These are phyloP conservation scores for Rhamnella rubrinervis DNA, from an alignment of 331 rosid species.

Conservation along the genomic window DNA sequence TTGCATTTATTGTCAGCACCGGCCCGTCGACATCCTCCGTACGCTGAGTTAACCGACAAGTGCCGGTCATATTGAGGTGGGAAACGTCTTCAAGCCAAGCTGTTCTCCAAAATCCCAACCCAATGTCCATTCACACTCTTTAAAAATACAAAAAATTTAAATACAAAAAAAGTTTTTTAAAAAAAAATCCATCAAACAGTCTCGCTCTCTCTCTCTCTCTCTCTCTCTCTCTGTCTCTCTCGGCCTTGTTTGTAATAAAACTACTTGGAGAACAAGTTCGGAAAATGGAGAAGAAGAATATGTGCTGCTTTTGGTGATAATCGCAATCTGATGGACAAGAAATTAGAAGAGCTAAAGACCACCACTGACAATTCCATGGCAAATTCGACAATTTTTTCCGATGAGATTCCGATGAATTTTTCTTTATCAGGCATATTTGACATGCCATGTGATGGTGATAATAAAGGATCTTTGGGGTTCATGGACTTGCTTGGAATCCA, in stretches of 20 bases:
- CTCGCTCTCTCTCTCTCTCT: conserved; percentile 9
- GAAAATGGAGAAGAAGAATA: conserved; percentile 37
- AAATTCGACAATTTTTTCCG: conserved; percentile 48
- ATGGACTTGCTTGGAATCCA: conserved; percentile 40
- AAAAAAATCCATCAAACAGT: conserved; percentile 16
- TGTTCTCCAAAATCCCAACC: conserved; percentile 68
- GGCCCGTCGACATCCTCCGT: conserved; percentile 37
- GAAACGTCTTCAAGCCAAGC: conserved; percentile 61
- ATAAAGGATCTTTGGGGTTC: conserved; percentile 28
- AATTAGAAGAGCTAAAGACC: conserved; percentile 33
- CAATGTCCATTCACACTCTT: conserved; percentile 41
- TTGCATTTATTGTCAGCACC: conserved; percentile 47
- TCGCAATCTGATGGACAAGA: conserved; percentile 50
- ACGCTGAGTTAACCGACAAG: conserved; percentile 47
- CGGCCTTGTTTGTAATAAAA: conserved; percentile 12
- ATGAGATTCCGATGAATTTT: conserved; percentile 36
- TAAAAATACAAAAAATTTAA: not conserved
- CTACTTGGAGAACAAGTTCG: conserved; percentile 36
- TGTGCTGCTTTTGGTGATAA: conserved; percentile 33
- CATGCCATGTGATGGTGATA: conserved; percentile 23
- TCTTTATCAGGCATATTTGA: conserved; percentile 48
- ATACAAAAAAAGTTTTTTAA: not conserved
- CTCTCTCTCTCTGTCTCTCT: not conserved
- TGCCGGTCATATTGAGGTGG: conserved; percentile 62
- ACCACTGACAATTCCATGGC: conserved; percentile 33